A percentile compares a stretch with the other conserved stretches of the same genome.
These are phyloP conservation scores for Zygosaccharomyces gambellarensis DNA, from an alignment of 805 yeast species.

Conservation along the genomic window DNA sequence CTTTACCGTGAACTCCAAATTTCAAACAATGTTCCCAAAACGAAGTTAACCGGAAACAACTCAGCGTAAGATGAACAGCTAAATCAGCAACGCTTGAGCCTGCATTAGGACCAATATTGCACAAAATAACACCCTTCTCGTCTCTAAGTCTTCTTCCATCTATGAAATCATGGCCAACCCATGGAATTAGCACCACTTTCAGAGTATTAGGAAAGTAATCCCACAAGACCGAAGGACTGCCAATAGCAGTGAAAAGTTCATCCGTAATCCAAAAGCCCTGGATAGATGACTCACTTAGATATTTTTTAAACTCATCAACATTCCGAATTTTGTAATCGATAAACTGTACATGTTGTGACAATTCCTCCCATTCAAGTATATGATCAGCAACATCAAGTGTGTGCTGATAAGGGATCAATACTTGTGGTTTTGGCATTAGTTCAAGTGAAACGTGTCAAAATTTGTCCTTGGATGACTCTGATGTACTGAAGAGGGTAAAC, in stretches of 20 bases:
- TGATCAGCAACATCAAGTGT: conserved; percentile 44
- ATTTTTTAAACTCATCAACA: conserved; percentile 39
- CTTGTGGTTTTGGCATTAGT: conserved; percentile 19
- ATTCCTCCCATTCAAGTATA: conserved; percentile 43
- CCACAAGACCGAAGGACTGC: conserved; percentile 43
- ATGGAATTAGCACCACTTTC: conserved; percentile 48
- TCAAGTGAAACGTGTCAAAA: not conserved
- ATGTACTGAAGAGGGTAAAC: not conserved
- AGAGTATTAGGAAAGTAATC: conserved; percentile 45
- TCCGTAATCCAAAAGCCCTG: conserved; percentile 54
- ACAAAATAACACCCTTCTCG: conserved; percentile 46
- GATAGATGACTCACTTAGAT: conserved; percentile 40
- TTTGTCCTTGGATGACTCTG: not conserved
- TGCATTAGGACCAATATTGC: conserved; percentile 57
- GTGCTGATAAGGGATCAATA: conserved; percentile 32
- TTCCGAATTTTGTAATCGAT: conserved; percentile 40
- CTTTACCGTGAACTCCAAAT: conserved; percentile 36
- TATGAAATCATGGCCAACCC: conserved; percentile 57
- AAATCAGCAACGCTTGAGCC: conserved; percentile 71
- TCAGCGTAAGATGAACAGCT: conserved; percentile 54
- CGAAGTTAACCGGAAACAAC: conserved; percentile 54
- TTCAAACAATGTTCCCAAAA: conserved; percentile 43
- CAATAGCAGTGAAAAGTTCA: conserved; percentile 42
- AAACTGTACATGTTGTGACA: conserved; percentile 40
- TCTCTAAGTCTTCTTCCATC: conserved; percentile 42